Evolutionary conservation across 164 flowering plant genomes (phyloP).

Genomic region (Platanus orientalis): DNA sequence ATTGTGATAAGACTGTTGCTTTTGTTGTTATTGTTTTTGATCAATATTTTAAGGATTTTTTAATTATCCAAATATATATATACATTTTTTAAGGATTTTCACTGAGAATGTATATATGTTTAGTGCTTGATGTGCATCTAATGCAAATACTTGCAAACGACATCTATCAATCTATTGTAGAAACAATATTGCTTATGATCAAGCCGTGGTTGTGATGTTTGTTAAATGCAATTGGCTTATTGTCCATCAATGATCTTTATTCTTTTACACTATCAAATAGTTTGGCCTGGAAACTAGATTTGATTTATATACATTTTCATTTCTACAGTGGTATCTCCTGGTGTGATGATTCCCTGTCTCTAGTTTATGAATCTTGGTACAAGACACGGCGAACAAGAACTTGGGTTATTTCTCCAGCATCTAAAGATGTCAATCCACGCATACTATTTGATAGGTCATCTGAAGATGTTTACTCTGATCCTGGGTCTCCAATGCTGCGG

Average conservation of each 20-base stretch:
- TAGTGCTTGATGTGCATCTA: no score
- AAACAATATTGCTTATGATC: not conserved
- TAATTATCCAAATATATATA: no score
- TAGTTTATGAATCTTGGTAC: constrained; percentile 96
- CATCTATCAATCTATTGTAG: no score
- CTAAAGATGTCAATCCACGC: constrained; percentile 55
- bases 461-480: constrained; percentile 98
- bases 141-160: no score
- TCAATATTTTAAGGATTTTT: no score
- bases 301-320: not conserved
- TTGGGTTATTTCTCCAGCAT: constrained; percentile 87
- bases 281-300: not conserved
- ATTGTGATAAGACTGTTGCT: no score
- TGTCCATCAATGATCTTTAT: not conserved
- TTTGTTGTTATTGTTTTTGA: no score
- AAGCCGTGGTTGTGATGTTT: not conserved
- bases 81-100: no score
- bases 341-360: constrained; percentile 92
- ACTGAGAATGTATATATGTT: no score
- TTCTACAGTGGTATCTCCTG: constrained; percentile 78
- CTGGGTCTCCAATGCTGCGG: constrained; percentile 92
- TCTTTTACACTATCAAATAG: no score
- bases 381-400: constrained; percentile 84
- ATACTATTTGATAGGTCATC: constrained; percentile 93
- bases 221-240: not conserved